These are phyloP conservation scores for Kernera saxatilis DNA, from an alignment of 345 rosid species.

Conservation along the genomic window DNA sequence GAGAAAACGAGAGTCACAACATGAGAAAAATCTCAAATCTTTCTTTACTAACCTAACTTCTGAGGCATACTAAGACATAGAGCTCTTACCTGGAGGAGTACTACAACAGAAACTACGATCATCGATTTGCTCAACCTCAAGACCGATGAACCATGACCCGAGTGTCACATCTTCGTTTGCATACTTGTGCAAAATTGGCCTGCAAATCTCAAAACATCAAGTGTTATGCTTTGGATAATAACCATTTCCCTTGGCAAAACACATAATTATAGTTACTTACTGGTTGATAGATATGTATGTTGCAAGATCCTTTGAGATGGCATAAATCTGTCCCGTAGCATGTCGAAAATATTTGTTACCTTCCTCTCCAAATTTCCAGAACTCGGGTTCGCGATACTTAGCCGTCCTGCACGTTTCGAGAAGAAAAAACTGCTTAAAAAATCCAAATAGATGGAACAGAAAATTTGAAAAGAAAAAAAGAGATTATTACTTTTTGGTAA, in stretches of 20 bases:
- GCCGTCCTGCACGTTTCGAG: conserved; percentile 46
- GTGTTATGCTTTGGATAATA: background rate
- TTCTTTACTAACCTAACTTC: background rate
- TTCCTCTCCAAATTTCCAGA: conserved; percentile 96
- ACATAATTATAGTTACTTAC: conserved; percentile 38
- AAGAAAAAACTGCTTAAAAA: background rate
- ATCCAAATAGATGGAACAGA: background rate
- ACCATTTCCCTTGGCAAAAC: background rate
- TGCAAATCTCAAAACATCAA: conserved; percentile 27
- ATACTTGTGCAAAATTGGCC: conserved; percentile 82
- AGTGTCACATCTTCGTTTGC: conserved; percentile 97
- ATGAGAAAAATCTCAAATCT: background rate
- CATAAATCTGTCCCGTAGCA: conserved; percentile 97
- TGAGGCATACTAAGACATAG: background rate
- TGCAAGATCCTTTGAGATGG: conserved; percentile 91
- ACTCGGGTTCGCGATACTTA: conserved; percentile 94
- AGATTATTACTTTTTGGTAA: conserved; percentile 67
- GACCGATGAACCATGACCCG: conserved; percentile 97
- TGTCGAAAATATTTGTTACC: conserved; percentile 95
- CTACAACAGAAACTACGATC: conserved; percentile 84
- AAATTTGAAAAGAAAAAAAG: background rate
- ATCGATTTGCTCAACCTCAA: conserved; percentile 86
- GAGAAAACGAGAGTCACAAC: background rate
- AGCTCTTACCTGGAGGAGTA: conserved; percentile 75
- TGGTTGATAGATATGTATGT: conserved; percentile 77